phyloP scores from a whole-genome alignment of 1,284 basidiomycete genomes.

The Malassezia japonica region DNA sequence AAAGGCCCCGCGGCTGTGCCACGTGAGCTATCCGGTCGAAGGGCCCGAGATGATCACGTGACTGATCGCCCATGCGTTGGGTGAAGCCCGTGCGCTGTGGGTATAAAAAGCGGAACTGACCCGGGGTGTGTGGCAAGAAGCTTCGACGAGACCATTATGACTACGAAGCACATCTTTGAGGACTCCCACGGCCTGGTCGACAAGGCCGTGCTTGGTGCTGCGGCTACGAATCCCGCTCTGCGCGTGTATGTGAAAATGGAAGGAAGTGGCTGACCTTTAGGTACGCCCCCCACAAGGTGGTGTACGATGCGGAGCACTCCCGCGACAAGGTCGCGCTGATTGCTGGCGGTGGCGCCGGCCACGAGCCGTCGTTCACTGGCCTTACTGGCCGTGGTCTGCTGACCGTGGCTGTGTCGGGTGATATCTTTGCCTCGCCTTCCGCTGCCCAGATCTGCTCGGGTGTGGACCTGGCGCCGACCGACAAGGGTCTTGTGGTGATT shows the following conservation, averaged over 20 bases:
- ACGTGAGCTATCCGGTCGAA: background rate
- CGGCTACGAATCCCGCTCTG: slow-evolving; percentile 41
- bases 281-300: slow-evolving; percentile 44
- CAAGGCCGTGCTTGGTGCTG: slow-evolving; percentile 38
- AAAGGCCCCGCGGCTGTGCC: no score
- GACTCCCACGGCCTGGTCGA: slow-evolving; percentile 42
- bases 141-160: slow-evolving; percentile 32
- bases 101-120: no score
- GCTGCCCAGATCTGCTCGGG: slow-evolving; percentile 51
- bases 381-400: slow-evolving; percentile 51
- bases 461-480: slow-evolving; percentile 50
- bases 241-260: no score
- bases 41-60: background rate
- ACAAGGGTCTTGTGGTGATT: slow-evolving; percentile 46
- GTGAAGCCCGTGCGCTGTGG: background rate
- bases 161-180: slow-evolving; percentile 46
- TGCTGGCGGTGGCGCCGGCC: slow-evolving; percentile 51
- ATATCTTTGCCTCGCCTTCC: slow-evolving; percentile 54
- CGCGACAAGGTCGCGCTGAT: slow-evolving; percentile 51
- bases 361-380: slow-evolving; percentile 50
- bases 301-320: slow-evolving; percentile 43
- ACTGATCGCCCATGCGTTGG: background rate
- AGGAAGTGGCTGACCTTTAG: no score
- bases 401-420: slow-evolving; percentile 51
- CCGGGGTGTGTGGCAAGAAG: no score